Evolutionary conservation across 2,329 filamentous ascomycete species (phyloP).

Genomic region (Stachybotrys chlorohalonatus): DNA sequence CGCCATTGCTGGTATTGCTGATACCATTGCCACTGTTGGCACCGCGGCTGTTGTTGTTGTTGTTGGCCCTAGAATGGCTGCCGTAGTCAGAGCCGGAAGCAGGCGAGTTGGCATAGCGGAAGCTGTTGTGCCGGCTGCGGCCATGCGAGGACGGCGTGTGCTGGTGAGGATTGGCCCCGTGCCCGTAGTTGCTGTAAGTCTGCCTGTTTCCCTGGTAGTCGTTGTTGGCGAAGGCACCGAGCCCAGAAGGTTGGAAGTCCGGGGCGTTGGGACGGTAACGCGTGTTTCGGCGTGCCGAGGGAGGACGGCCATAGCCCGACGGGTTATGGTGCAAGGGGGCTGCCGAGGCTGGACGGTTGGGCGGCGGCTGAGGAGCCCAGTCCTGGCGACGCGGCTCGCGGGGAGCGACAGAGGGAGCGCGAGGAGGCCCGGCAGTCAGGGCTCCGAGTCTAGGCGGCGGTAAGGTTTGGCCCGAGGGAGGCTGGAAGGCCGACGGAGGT

Average conservation of each 20-base stretch:
- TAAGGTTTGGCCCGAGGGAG: constrained; percentile 7
- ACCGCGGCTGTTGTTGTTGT: neutral
- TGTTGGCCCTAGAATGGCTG: neutral
- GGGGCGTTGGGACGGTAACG: constrained; percentile 22
- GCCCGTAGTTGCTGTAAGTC: constrained; percentile 3
- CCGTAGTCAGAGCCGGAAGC: constrained; percentile 8
- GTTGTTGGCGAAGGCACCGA: constrained; percentile 6
- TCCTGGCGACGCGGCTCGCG: constrained; percentile 13
- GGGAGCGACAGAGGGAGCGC: constrained; percentile 14
- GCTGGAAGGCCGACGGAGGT: constrained; percentile 16
- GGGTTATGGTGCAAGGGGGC: constrained; percentile 4
- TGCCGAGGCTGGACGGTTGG: constrained; percentile 20
- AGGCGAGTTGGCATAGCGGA: constrained; percentile 12
- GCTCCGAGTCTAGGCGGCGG: constrained; percentile 21
- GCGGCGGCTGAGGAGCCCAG: constrained; percentile 8
- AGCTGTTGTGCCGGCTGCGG: constrained; percentile 18
- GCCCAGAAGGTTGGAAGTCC: constrained; percentile 21
- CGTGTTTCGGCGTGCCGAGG: constrained; percentile 3
- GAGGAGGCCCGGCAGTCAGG: constrained; percentile 16
- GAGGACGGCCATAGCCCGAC: neutral
- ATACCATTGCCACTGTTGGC: neutral
- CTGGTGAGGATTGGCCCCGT: constrained; percentile 19
- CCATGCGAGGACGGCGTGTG: constrained; percentile 13
- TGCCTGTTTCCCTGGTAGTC: constrained; percentile 1
- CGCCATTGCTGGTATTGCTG: neutral